Conservation (phyloP, 2,329 filamentous ascomycete genomes). For the Fusarium austroafricanum region DNA sequence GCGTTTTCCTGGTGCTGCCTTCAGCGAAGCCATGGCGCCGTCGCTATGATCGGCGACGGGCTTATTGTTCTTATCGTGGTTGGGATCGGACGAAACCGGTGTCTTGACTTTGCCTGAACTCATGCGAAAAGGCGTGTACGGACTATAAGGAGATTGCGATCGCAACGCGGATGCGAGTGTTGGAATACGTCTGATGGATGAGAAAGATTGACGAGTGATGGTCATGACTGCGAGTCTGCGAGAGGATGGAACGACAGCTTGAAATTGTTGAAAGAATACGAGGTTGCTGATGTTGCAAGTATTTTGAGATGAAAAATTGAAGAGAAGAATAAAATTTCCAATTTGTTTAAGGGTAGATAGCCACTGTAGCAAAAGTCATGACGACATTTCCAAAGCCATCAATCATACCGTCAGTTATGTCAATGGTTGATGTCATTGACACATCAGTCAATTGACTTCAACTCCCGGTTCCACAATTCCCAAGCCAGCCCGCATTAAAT, state of each 20-base stretch:
- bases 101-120: slow-evolving; percentile 15
- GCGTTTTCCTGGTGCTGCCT: slow-evolving; percentile 12
- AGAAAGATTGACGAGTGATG: slow-evolving; percentile 3
- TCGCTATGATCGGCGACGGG: slow-evolving; percentile 8
- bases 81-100: slow-evolving; percentile 8
- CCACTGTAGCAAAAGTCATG: slow-evolving; percentile 4
- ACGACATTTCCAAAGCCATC: slow-evolving; percentile 20
- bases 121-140: background rate
- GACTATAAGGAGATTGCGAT: background rate
- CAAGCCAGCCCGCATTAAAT: background rate
- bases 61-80: slow-evolving; percentile 5
- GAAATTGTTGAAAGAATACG: background rate
- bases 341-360: too few relatives aligned
- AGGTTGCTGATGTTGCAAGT: background rate
- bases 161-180: background rate
- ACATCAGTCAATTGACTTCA: background rate
- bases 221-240: background rate
- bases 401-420: slow-evolving; percentile 1
- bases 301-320: background rate
- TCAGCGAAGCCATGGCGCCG: slow-evolving; percentile 26
- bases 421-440: slow-evolving; percentile 35
- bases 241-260: fast-evolving
- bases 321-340: background rate
- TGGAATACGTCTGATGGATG: background rate
- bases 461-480: slow-evolving; percentile 4